A percentile compares a stretch with the other conserved stretches of the same genome.
These are phyloP conservation scores for Suhomyces taliae DNA, from an alignment of 1,139 yeast genomes.

Conservation along the genomic window DNA sequence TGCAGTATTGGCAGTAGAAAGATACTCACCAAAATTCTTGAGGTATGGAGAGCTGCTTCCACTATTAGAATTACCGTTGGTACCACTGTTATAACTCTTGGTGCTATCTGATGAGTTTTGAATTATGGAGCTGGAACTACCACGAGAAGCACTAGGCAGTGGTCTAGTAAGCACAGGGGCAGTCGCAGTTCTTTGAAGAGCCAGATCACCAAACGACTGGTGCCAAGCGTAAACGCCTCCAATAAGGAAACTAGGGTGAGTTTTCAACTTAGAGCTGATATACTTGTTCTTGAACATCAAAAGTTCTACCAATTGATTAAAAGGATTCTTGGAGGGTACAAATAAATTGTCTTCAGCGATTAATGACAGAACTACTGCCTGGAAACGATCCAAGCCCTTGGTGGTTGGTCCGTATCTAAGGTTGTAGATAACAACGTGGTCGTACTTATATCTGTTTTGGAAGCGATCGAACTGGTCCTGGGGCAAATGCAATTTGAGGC, in stretches of 20 bases:
- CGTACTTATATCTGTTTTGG: slow-evolving; percentile 52
- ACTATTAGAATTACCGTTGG: background rate
- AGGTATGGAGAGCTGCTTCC: slow-evolving; percentile 28
- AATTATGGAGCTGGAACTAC: slow-evolving; percentile 11
- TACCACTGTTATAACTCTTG: background rate
- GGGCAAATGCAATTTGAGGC: slow-evolving; percentile 55
- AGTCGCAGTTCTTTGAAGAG: slow-evolving; percentile 22
- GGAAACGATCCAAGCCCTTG: slow-evolving; percentile 28
- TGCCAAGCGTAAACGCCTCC: slow-evolving; percentile 47
- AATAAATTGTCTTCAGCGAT: slow-evolving; percentile 15
- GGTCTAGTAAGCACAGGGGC: slow-evolving; percentile 22
- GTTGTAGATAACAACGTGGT: slow-evolving; percentile 65
- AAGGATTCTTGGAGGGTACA: slow-evolving; percentile 36
- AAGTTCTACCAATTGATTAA: slow-evolving; percentile 53
- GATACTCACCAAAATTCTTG: slow-evolving; percentile 40
- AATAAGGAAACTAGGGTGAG: slow-evolving; percentile 36
- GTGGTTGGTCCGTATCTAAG: slow-evolving; percentile 24
- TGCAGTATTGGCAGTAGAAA: slow-evolving; percentile 34
- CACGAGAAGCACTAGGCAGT: slow-evolving; percentile 23
- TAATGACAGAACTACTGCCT: slow-evolving; percentile 23
- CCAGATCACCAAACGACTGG: slow-evolving; percentile 30
- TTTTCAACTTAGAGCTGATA: slow-evolving; percentile 35
- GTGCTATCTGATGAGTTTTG: background rate
- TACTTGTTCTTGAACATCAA: slow-evolving; percentile 43
- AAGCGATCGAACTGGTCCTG: slow-evolving; percentile 53